phyloP scores from a whole-genome alignment of 805 yeast genomes.

The Groenewaldozyma tartarivorans region DNA sequence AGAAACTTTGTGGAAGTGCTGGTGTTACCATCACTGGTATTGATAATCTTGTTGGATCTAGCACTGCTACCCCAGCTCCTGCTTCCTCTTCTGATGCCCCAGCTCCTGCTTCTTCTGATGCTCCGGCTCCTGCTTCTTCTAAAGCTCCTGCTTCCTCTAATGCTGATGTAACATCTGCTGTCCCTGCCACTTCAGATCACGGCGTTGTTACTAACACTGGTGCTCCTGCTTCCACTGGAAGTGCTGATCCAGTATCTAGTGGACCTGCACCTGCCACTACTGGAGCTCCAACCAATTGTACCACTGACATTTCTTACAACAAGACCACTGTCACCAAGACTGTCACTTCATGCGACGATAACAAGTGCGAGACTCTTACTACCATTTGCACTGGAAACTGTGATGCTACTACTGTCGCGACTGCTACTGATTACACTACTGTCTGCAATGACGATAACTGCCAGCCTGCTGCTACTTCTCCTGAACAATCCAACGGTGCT shows the following conservation, averaged over 20 bases:
- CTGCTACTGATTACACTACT: neutral
- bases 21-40: slow-evolving; percentile 1
- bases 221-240: neutral
- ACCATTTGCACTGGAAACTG: no score
- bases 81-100: slow-evolving; percentile 1
- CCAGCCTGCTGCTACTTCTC: neutral
- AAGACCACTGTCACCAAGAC: no score
- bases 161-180: neutral
- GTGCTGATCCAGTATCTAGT: no score
- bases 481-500: neutral
- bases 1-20: slow-evolving; percentile 1
- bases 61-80: neutral
- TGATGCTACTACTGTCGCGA: no score
- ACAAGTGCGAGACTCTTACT: no score
- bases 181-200: neutral
- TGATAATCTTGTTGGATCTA: neutral
- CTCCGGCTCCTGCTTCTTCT: slow-evolving; percentile 35
- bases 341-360: no score
- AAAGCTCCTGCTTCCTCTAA: slow-evolving; percentile 24
- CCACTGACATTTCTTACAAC: no score
- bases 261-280: no score
- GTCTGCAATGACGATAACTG: neutral
- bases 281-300: no score
- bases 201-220: slow-evolving; percentile 1
- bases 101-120: slow-evolving; percentile 25